Base-by-base conservation (phyloP, 2,329 filamentous ascomycete species). In the Ophiostoma tasmaniense region DNA sequence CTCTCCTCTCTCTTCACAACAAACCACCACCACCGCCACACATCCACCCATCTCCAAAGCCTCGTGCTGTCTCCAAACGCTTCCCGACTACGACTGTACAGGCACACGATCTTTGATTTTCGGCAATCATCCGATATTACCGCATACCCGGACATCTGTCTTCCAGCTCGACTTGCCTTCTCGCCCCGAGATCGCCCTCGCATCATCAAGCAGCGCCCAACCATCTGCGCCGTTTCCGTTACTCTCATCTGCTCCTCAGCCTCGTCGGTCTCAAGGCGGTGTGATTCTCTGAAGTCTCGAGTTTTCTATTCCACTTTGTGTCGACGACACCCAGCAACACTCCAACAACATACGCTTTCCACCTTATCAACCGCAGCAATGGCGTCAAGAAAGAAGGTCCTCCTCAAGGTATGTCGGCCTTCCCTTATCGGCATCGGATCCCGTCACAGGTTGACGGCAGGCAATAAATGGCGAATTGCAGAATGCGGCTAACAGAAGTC, bases 351-450 rank as follows among this genome's bases (percentile, higher is more conserved):
- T n/a, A 55, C 61, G 6, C 4, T 30, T 30, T 30, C 64, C 10
- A 2, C 20, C 33, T 25, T 64, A 71, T 20, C n/a, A 65, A 71
- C 33, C 17, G 42, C 75, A 79, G 82, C 75, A 77, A 93, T 93
- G 90, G 84, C 90, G 78, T 90, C 90, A 76, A 85, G 89, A 79
- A 95, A 94, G 90, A 95, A 95, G 89, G 91, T 94, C 74, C 86
- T 95, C 73, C 84, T 95, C 79, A 95, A 95, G 90, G 91, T 94
- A 67, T 20, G 67, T 14, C 25, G 2, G 14, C 20, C 22, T 25
- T 17, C 20, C 45, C 5, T 11, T 39, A 42, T 35, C 52, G 33
- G 2, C 50, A n/a, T 20, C 37, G 25, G n/a, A 28, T 20, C 52
- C 55, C 17, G 2, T 30, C 33, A 35, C 11, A 8, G n/a, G n/a